Conservation (phyloP, 2,329 filamentous ascomycete genomes). For the Xylariaceae sp. region DNA sequence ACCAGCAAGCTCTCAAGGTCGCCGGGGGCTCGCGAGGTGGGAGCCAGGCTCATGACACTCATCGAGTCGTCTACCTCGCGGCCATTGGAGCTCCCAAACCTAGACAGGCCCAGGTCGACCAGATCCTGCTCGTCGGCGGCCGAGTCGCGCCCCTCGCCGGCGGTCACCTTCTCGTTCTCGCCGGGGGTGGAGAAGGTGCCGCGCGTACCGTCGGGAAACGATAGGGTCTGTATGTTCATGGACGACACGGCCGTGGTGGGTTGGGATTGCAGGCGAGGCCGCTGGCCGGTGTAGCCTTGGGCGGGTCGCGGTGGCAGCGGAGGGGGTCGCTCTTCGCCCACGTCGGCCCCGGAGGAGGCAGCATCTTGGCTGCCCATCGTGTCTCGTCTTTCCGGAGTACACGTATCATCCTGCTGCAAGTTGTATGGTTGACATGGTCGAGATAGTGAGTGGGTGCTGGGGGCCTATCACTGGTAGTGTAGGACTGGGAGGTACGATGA, state of each 20-base stretch:
- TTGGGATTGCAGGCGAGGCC: constrained; percentile 44
- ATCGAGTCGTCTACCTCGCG: constrained; percentile 54
- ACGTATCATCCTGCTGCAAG: constrained; percentile 14
- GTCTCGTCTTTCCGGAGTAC: constrained; percentile 5
- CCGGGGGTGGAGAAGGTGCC: constrained; percentile 48
- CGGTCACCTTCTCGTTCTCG: constrained; percentile 23
- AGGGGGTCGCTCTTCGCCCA: constrained; percentile 40
- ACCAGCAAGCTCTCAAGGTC: constrained; percentile 79
- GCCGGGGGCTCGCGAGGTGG: constrained; percentile 53
- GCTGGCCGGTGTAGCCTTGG: constrained; percentile 19
- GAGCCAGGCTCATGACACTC: constrained; percentile 60
- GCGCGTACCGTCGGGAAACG: constrained; percentile 61
- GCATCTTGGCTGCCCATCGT: constrained; percentile 27
- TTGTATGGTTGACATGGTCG: not conserved
- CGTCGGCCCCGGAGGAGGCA: constrained; percentile 15
- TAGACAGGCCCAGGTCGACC: constrained; percentile 15
- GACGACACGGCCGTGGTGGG: constrained; percentile 81
- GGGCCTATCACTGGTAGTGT: no score
- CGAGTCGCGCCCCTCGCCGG: constrained; percentile 25
- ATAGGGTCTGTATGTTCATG: constrained; percentile 70
- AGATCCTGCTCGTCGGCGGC: constrained; percentile 14
- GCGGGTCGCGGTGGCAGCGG: constrained; percentile 47
- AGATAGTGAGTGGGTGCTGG: no score
- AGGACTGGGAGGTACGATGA: no score
- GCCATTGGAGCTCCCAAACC: constrained; percentile 14